These are phyloP conservation scores for Euphrasia arctica DNA, from an alignment of 305 asterid genomes.

Conservation along the genomic window DNA sequence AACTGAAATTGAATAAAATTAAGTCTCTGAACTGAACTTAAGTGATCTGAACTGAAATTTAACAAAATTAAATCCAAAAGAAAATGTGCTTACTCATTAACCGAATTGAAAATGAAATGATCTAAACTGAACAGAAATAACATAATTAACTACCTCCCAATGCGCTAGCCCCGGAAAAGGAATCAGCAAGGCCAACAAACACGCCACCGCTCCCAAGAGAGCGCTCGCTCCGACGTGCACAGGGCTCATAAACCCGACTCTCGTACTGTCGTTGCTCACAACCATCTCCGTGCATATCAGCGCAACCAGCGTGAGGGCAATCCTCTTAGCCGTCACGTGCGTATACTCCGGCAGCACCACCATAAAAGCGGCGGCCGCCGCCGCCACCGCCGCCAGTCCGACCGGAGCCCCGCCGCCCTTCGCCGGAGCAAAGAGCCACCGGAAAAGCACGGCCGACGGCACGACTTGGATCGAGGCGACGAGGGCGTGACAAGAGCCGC, in stretches of 20 bases:
- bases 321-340: conserved; percentile 42
- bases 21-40: no score
- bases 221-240: conserved; percentile 49
- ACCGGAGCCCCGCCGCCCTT: conserved; percentile 21
- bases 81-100: no score
- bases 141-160: conserved; percentile 31
- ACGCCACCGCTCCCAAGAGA: conserved; percentile 38
- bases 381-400: conserved; percentile 31
- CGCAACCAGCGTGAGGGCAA: conserved; percentile 56
- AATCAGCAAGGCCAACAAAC: conserved; percentile 42
- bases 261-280: conserved; percentile 15
- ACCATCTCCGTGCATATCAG: conserved; percentile 39
- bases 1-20: no score
- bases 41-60: no score
- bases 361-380: conserved; percentile 32
- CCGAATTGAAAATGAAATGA: no score
- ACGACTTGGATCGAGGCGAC: conserved; percentile 43
- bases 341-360: conserved; percentile 48
- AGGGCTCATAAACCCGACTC: conserved; percentile 32
- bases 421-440: conserved; percentile 21
- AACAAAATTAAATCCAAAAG: no score
- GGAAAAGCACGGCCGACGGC: conserved; percentile 36
- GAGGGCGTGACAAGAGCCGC: conserved; percentile 51
- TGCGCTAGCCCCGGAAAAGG: conserved; percentile 46
- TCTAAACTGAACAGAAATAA: no score